Evolutionary conservation across 805 yeast species (phyloP).

Genomic region (Phaffomyces opuntiae): DNA sequence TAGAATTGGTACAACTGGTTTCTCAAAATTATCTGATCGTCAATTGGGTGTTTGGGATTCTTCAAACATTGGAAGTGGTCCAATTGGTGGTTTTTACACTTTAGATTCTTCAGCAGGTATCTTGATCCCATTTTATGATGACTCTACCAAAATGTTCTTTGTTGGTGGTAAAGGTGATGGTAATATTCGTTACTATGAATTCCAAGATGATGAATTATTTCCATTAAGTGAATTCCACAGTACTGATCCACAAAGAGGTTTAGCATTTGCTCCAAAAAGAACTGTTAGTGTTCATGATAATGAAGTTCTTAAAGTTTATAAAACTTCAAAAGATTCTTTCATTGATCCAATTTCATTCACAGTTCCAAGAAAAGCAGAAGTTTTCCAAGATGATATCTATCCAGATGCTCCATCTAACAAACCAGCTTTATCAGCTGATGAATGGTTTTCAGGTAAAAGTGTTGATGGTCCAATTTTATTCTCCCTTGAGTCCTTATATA

Average conservation of each 20-base stretch:
- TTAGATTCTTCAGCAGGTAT: slow-evolving; percentile 92
- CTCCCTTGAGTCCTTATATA: slow-evolving; percentile 69
- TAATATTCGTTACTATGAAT: slow-evolving; percentile 90
- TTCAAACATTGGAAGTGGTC: slow-evolving; percentile 64
- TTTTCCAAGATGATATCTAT: slow-evolving; percentile 86
- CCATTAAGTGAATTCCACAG: slow-evolving; percentile 87
- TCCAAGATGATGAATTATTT: slow-evolving; percentile 72
- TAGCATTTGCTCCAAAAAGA: slow-evolving; percentile 83
- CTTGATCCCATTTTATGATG: slow-evolving; percentile 85
- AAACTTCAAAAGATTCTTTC: slow-evolving; percentile 76
- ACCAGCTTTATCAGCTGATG: slow-evolving; percentile 74
- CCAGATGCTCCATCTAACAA: slow-evolving; percentile 82
- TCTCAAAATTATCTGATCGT: slow-evolving; percentile 86
- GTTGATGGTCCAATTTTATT: slow-evolving; percentile 79
- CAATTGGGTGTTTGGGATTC: slow-evolving; percentile 94
- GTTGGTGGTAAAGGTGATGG: slow-evolving; percentile 98
- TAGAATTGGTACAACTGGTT: slow-evolving; percentile 89
- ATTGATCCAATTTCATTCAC: slow-evolving; percentile 90
- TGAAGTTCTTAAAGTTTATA: slow-evolving; percentile 76
- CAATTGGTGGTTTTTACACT: slow-evolving; percentile 81
- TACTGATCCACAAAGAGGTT: slow-evolving; percentile 91
- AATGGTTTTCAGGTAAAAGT: slow-evolving; percentile 72
- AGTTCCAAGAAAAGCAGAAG: slow-evolving; percentile 91
- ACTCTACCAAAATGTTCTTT: slow-evolving; percentile 69
- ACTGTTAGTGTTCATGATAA: slow-evolving; percentile 73